phyloP scores from a whole-genome alignment of 768 basidiomycete genomes.

The Russula abietina region DNA sequence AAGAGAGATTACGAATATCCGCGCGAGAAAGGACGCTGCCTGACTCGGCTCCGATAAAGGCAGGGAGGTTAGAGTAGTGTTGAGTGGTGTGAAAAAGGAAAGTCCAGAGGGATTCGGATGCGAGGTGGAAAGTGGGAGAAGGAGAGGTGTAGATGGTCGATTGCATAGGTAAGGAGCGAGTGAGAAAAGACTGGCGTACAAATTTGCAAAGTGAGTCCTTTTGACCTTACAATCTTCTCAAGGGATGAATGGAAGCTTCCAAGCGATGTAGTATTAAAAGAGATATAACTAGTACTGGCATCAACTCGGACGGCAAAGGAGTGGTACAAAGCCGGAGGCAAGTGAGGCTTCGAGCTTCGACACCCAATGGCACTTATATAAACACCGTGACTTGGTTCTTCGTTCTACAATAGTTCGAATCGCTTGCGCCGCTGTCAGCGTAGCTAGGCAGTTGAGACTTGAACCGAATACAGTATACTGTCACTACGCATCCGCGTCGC shows the following conservation, averaged over 20 bases:
- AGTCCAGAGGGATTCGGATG: conserved; percentile 23
- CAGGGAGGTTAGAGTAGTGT: conserved; percentile 31
- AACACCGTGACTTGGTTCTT: neutral
- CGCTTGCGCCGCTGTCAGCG: neutral
- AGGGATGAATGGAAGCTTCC: neutral
- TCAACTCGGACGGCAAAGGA: no score
- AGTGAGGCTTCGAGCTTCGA: no score
- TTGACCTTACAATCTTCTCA: neutral
- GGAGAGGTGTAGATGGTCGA: conserved; percentile 5
- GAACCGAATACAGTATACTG: no score
- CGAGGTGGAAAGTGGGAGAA: conserved; percentile 19
- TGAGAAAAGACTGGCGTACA: no score
- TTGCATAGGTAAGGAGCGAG: conserved; percentile 22
- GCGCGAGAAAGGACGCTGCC: conserved; percentile 51
- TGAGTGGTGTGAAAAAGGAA: conserved; percentile 15
- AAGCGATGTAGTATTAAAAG: no score
- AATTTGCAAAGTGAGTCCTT: no score
- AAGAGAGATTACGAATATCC: conserved; percentile 46
- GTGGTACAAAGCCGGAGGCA: no score
- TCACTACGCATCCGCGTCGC: no score
- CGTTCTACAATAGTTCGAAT: neutral
- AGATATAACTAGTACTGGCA: no score
- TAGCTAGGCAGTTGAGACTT: neutral
- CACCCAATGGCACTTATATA: neutral
- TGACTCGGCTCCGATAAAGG: conserved; percentile 62